Conservation (phyloP, 2,329 filamentous ascomycete genomes). For the Colletotrichum phormii region DNA sequence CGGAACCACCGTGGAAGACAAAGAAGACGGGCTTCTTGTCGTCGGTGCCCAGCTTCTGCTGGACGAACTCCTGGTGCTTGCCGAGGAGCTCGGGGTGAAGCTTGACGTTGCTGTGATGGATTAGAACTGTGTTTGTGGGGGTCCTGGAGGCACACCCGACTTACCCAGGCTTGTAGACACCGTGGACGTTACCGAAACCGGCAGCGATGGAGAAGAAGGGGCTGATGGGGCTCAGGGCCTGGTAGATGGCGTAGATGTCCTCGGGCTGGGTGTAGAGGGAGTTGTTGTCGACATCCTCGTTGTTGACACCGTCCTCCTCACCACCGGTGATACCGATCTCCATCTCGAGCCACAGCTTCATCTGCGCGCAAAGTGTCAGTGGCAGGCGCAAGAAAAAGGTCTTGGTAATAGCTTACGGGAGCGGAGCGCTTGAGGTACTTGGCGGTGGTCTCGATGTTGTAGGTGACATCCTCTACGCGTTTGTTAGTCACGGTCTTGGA, state of each 20-base stretch:
- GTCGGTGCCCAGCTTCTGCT: constrained; percentile 78
- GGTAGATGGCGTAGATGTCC: constrained; percentile 93
- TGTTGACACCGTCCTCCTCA: constrained; percentile 99
- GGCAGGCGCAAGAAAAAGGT: too few species aligned
- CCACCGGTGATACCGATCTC: constrained; percentile 85
- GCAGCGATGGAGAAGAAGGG: constrained; percentile 98
- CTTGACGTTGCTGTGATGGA: constrained; percentile 76
- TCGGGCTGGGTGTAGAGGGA: constrained; percentile 98
- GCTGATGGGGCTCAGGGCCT: constrained; percentile 85
- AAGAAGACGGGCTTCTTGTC: constrained; percentile 97
- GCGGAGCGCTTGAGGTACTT: constrained; percentile 94
- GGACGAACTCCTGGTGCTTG: constrained; percentile 96
- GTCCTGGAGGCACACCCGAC: background rate
- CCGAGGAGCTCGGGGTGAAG: constrained; percentile 94
- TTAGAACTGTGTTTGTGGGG: background rate
- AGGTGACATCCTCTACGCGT: constrained; percentile 74
- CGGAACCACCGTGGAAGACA: constrained; percentile 98
- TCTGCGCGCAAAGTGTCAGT: constrained; percentile 46
- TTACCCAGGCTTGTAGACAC: constrained; percentile 92
- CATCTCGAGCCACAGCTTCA: constrained; percentile 99
- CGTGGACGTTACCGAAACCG: constrained; percentile 98
- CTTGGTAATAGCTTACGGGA: constrained; percentile 54
- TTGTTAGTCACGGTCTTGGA: background rate
- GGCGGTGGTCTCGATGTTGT: constrained; percentile 92
- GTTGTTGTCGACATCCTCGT: constrained; percentile 95